Evolutionary conservation across 176 grass and related monocot species (phyloP).

Genomic region (Cenchrus americanus): DNA sequence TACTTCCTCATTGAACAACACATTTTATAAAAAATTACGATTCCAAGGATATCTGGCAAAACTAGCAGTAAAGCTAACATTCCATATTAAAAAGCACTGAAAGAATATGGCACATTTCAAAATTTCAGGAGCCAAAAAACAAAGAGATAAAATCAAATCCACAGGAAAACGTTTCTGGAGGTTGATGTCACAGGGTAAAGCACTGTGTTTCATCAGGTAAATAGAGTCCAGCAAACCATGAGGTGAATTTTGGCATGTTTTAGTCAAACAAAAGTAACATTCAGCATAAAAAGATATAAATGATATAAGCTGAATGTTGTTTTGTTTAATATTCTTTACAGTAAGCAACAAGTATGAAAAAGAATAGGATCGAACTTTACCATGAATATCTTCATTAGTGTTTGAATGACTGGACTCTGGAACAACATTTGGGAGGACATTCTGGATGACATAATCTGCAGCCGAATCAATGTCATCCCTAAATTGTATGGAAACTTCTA

Average conservation of each 20-base stretch:
- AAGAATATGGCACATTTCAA: neutral
- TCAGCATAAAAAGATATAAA: neutral
- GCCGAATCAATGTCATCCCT: slow-evolving; percentile 39
- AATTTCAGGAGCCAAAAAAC: neutral
- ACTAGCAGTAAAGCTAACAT: neutral
- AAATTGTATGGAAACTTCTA: slow-evolving; percentile 46
- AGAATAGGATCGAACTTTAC: slow-evolving; percentile 19
- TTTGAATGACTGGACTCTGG: neutral
- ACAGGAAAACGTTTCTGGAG: neutral
- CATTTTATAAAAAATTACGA: neutral
- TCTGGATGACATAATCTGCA: slow-evolving; percentile 36
- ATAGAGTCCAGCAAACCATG: neutral
- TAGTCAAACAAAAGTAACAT: neutral
- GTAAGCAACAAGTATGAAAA: neutral
- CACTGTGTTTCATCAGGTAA: neutral
- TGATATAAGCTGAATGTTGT: neutral
- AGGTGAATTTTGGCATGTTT: neutral
- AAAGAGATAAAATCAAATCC: neutral
- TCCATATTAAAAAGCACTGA: neutral
- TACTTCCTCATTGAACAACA: neutral
- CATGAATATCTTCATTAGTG: neutral
- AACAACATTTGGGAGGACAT: slow-evolving; percentile 27
- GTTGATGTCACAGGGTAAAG: neutral
- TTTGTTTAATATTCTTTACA: neutral
- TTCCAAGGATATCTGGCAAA: neutral